Base-by-base conservation (phyloP, 208 protist genomes). In the Leptomonas pyrrhocoris region DNA sequence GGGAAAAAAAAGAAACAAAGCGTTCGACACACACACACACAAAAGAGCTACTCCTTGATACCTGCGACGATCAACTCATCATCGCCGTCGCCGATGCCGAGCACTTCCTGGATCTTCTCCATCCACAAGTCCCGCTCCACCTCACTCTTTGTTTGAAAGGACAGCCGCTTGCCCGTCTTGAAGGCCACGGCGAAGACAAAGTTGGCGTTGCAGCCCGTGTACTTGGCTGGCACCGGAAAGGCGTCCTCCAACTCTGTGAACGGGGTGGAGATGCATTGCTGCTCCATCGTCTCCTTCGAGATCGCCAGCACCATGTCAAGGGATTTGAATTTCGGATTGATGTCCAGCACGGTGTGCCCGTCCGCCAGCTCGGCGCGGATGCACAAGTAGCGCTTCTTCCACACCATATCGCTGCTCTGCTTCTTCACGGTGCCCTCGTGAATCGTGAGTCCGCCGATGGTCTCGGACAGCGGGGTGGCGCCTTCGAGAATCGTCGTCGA, bases 161-260 rank as follows among this genome's bases (percentile, higher is more conserved):
- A 85, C 15, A 93, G 73, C 7, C 87, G 78, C 71, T 89, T 90
- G 16, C 87, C 87, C 0, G 84, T 87, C 56, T 89, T 93, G 72
- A 90, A 93, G 42, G 87, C 87, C 18, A 93, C 87, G 4, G 87
- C 87, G 53, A 93, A 93, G 8, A 93, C 87, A 49, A 87, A 79
- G 7, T 66, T 75, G n/a, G 82, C 81, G 42, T 88, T 90, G 42
- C 81, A 88, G 28, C 84, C 84, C 2, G 84, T 93, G 70, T 93
- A 93, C 61, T 90, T 93, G 46, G 76, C 86, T 6, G 87, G 87
- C 34, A 93, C 87, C 5, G 82, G 84, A 53, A 93, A 93, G 36
- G 86, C 87, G 56, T 93, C 87, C 68, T 93, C 87, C 19, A 93
- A 61, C 45, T 93, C 87, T 25, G 81, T 65, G 64, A 93, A 93